phyloP scores from a whole-genome alignment of 768 basidiomycete genomes.

The Solioccasus polychromus region DNA sequence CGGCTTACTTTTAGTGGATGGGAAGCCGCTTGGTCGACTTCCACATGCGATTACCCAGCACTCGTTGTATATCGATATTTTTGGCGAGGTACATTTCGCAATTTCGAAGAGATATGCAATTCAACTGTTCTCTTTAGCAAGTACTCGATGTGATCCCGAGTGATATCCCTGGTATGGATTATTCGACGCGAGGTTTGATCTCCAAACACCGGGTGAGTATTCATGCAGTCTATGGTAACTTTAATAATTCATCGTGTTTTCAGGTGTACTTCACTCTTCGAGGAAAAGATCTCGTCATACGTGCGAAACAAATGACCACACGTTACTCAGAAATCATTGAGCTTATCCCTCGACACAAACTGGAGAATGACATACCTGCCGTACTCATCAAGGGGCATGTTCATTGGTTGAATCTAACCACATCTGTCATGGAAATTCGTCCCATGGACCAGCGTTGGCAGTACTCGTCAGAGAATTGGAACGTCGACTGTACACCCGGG shows the following conservation, averaged over 20 bases:
- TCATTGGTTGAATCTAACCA: conserved; percentile 29
- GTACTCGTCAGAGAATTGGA: conserved; percentile 20
- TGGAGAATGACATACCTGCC: conserved; percentile 25
- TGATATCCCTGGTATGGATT: conserved; percentile 27
- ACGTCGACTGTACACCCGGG: conserved; percentile 6
- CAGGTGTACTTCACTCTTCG: conserved; percentile 26
- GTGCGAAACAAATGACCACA: conserved; percentile 2
- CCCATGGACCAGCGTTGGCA: conserved; percentile 19
- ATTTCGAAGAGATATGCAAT: too few species aligned
- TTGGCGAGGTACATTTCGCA: conserved; percentile 16
- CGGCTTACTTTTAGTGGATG: conserved; percentile 28
- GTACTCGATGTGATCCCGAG: conserved; percentile 21
- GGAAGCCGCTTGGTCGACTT: conserved; percentile 23
- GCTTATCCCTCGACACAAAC: conserved; percentile 22
- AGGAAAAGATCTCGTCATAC: conserved; percentile 17
- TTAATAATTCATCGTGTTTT: background rate
- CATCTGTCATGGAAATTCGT: conserved; percentile 22
- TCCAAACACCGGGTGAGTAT: conserved; percentile 17
- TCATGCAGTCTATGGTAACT: background rate
- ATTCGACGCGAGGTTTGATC: conserved; percentile 17
- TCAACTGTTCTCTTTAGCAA: conserved; percentile 12
- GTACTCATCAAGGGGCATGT: conserved; percentile 13
- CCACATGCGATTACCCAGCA: conserved; percentile 18
- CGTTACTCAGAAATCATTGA: conserved; percentile 9
- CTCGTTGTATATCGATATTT: conserved; percentile 18